Percentiles rank a stretch among this genome's conserved stretches.
Evolutionary conservation across 495 filamentous ascomycete species (phyloP).

Genomic region (Thozetella sp.): DNA sequence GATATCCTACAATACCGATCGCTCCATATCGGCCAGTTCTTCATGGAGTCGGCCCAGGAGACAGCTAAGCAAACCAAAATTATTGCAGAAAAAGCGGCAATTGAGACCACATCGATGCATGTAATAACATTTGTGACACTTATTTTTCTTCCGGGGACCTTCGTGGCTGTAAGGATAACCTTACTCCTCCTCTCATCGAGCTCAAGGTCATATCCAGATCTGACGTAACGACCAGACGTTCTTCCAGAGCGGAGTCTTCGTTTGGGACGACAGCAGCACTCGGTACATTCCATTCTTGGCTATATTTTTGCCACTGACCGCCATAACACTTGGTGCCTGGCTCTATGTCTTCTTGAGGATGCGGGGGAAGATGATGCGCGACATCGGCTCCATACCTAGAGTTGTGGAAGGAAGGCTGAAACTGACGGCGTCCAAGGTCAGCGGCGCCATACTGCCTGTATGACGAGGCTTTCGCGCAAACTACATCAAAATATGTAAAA

Average conservation of each 20-base stretch:
- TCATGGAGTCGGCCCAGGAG: slow-evolving; percentile 2
- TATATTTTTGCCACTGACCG: no score
- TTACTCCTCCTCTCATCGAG: no score
- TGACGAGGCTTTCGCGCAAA: no score
- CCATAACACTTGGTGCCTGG: no score
- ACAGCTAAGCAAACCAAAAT: slow-evolving; percentile 14
- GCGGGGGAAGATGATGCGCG: no score
- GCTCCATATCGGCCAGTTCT: slow-evolving; percentile 4
- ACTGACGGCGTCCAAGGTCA: no score
- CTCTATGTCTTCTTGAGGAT: no score
- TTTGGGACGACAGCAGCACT: slow-evolving; percentile 4
- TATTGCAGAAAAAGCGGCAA: slow-evolving; percentile 27
- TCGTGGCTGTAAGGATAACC: slow-evolving; percentile 22
- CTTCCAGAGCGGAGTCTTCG: slow-evolving; percentile 9
- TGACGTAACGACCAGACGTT: slow-evolving; percentile 3
- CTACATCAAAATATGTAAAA: no score
- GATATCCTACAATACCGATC: slow-evolving; percentile 9
- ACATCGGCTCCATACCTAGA: no score
- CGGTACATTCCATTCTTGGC: no score
- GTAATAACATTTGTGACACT: slow-evolving; percentile 44
- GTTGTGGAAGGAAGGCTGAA: no score
- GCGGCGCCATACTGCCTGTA: no score
- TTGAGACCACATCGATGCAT: slow-evolving; percentile 37
- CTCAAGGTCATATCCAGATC: background rate
- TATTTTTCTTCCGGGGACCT: slow-evolving; percentile 45